Evolutionary conservation across 495 filamentous ascomycete genomes (phyloP), one percentile per base, ranked within the genome.

Genomic region (Astrothelium macrocarpum): DNA sequence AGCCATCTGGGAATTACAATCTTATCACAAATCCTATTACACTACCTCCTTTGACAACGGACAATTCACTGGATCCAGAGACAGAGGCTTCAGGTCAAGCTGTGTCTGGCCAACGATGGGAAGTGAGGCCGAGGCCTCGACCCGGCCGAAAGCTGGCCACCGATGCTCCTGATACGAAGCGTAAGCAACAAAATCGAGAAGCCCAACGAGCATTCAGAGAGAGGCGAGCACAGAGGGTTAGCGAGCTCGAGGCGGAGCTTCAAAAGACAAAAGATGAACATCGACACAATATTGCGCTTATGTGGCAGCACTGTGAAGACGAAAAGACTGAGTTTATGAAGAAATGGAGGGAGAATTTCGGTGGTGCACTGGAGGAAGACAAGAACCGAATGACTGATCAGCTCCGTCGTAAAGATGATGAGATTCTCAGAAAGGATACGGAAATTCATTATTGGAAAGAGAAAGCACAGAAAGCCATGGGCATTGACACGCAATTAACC

Each of bases 191-290:
- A 72, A 97, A 97, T 73, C 82, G 92, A 45, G 89, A 89, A n/a
- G 91, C 92, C 16, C 92, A 97, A 76, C 80, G 91, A 64, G 90
- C 89, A 1, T 96, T 96, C 71, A 82, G 92, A n/a, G 92, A 97
- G 61, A 66, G 68, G 32, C 62, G 66, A 1, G 58, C 58, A 46
- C 53, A 62, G 60, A 66, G 64, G 56, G 26, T 14, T 59, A 67
- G 46, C 58, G 61, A 39, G 23, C 43, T 64, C 14, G 18, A 61
- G 32, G 45, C 34, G 1, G 58, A 64, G 10, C 28, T 64, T 16
- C 9, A 36, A 42, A 34, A 49, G 25, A 28, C 49, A 39, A 67
- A 56, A 29, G 5, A 16, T 9, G 20, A 56, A 2, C 49, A 56
- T 16, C n/a, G 25, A 5, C 20, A 56, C 7, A 25, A 56, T 16